Percentiles rank a stretch among this genome's conserved stretches.
Evolutionary conservation across 2,329 filamentous ascomycete species (phyloP).

Genomic region (Erysiphe pisi): DNA sequence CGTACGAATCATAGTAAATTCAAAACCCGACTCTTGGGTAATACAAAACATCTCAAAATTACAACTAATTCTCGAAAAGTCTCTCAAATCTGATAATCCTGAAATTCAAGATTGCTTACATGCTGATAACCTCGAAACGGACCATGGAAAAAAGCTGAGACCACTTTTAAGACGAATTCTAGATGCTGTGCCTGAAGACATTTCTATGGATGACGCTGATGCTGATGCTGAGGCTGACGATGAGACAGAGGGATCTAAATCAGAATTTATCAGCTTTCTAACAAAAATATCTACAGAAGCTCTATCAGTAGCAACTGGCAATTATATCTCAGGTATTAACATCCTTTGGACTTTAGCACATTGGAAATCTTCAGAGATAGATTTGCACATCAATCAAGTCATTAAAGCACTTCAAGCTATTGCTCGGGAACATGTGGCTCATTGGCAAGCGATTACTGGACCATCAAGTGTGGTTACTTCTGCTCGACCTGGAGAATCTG

Average conservation of each 20-base stretch:
- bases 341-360: conserved; percentile 84
- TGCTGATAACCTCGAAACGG: conserved; percentile 56
- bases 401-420: conserved; percentile 90
- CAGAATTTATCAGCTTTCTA: conserved; percentile 76
- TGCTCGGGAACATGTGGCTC: conserved; percentile 82
- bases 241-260: conserved; percentile 67
- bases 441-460: conserved; percentile 50
- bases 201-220: conserved; percentile 62
- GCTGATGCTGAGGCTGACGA: conserved; percentile 79
- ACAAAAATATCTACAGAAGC: conserved; percentile 80
- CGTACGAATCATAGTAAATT: conserved; percentile 75
- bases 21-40: conserved; percentile 85
- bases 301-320: conserved; percentile 54
- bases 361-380: conserved; percentile 74
- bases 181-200: conserved; percentile 73
- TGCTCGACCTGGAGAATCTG: conserved; percentile 41
- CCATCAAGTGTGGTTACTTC: conserved; percentile 39
- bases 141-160: conserved; percentile 59
- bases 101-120: conserved; percentile 93
- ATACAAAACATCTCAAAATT: conserved; percentile 62
- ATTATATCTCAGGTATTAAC: conserved; percentile 82
- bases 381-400: conserved; percentile 72
- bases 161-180: conserved; percentile 73
- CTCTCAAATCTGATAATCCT: conserved; percentile 73
- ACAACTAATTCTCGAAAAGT: conserved; percentile 83